Percentiles rank a stretch among this genome's conserved stretches.
Evolutionary conservation across 257 asterid species (phyloP).

Genomic region (Solanum raphanifolium): DNA sequence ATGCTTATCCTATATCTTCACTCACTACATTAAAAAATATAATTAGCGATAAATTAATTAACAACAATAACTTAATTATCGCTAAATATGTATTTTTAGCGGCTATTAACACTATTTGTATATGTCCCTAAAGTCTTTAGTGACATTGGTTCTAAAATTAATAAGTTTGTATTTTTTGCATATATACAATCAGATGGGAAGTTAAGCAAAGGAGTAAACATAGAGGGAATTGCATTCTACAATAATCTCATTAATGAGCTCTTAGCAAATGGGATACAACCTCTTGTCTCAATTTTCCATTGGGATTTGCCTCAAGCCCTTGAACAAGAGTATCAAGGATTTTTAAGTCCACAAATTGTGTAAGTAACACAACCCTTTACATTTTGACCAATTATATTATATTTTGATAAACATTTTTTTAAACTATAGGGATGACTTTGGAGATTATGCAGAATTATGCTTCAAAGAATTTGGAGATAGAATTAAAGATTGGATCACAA

Average conservation of each 20-base stretch:
- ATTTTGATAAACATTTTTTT: not conserved
- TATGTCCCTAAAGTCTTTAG: no score
- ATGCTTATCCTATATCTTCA: no score
- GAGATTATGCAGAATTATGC: not conserved
- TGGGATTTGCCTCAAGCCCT: not conserved
- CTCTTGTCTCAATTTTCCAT: not conserved
- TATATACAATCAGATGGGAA: constrained; percentile 11
- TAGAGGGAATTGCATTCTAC: constrained; percentile 11
- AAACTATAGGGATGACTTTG: not conserved
- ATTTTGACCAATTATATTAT: no score
- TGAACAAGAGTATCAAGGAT: not conserved
- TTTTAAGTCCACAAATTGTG: not conserved
- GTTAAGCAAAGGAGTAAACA: constrained; percentile 9
- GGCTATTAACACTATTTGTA: no score
- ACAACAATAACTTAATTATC: no score
- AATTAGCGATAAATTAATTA: no score
- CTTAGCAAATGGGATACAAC: constrained; percentile 4
- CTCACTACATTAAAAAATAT: no score
- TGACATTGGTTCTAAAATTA: no score
- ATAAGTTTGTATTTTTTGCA: not conserved
- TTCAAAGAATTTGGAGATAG: not conserved
- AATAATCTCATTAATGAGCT: constrained; percentile 14
- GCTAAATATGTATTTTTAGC: no score
- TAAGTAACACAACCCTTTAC: not conserved
- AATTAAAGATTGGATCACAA: not conserved